A percentile compares a stretch with the other conserved stretches of the same genome.
Evolutionary conservation across 2,329 filamentous ascomycete genomes (phyloP).

Genomic region (Talaromyces islandicus): DNA sequence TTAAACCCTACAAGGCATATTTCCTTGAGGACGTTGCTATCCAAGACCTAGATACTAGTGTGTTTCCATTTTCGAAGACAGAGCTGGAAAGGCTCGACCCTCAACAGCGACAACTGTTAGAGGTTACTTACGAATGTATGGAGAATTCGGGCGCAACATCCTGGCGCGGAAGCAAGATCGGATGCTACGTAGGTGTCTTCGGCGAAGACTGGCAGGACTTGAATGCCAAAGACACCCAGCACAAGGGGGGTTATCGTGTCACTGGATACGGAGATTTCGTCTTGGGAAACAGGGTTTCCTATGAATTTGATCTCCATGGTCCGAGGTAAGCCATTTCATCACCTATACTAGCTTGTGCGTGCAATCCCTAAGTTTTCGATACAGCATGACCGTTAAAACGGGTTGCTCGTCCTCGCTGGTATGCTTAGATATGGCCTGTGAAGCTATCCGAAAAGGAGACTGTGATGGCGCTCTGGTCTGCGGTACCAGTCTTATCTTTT

Average conservation of each 20-base stretch:
- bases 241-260: constrained; percentile 1
- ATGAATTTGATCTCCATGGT: constrained; percentile 19
- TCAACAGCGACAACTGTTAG: constrained; percentile 27
- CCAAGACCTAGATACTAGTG: constrained; percentile 13
- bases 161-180: constrained; percentile 22
- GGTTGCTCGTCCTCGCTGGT: constrained; percentile 17
- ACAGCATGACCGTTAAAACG: constrained; percentile 17
- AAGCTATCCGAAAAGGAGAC: constrained; percentile 16
- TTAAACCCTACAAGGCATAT: constrained; percentile 14
- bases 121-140: constrained; percentile 27
- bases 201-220: constrained; percentile 19
- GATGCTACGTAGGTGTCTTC: constrained; percentile 26
- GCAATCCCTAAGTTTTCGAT: constrained; percentile 28
- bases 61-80: constrained; percentile 27
- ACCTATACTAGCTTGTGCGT: constrained; percentile 24
- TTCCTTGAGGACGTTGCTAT: constrained; percentile 20
- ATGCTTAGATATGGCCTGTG: constrained; percentile 19
- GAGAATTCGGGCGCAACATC: constrained; percentile 25
- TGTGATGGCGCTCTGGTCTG: constrained; percentile 18
- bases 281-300: constrained; percentile 15
- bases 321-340: constrained; percentile 34
- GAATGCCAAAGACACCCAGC: constrained; percentile 8
- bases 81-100: constrained; percentile 25
- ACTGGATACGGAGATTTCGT: constrained; percentile 9
- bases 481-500: constrained; percentile 22